These are phyloP conservation scores for Oryza australiensis DNA, from an alignment of 176 grass and related monocot species.

Conservation along the genomic window DNA sequence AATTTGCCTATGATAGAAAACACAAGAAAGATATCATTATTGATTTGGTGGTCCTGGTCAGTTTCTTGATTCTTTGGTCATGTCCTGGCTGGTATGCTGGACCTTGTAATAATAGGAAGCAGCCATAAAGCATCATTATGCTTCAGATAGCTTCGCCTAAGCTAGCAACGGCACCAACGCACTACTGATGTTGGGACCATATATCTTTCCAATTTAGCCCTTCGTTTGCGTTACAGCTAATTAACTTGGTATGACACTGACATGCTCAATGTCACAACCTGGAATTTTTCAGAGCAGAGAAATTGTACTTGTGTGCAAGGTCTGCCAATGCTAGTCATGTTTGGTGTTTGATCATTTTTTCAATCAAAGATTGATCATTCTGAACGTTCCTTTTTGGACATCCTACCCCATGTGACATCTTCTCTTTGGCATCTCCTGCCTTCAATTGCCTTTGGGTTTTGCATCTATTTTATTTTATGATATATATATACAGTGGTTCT, in stretches of 20 bases:
- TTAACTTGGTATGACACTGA: not conserved
- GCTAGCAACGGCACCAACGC: not conserved
- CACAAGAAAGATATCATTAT: constrained; percentile 7
- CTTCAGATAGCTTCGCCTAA: not conserved
- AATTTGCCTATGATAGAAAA: not conserved
- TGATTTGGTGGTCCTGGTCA: not conserved
- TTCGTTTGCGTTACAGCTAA: not conserved
- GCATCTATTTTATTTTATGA: not conserved
- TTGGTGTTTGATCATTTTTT: not conserved
- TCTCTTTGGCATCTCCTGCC: not conserved
- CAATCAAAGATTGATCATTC: not conserved
- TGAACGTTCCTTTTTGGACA: not conserved
- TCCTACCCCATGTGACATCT: not conserved
- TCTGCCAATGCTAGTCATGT: not conserved
- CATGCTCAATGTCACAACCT: not conserved
- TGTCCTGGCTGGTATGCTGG: not conserved
- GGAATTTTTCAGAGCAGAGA: not conserved
- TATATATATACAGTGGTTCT: not conserved
- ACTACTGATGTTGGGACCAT: constrained; percentile 25
- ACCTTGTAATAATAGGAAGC: not conserved
- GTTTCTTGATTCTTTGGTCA: constrained; percentile 26
- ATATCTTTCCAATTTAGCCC: not conserved
- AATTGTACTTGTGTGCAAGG: not conserved
- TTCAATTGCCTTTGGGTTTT: not conserved
- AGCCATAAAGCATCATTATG: constrained; percentile 15